Evolutionary conservation across 352 stramenopile genomes (phyloP).

Genomic region (Phytophthora hibernalis): DNA sequence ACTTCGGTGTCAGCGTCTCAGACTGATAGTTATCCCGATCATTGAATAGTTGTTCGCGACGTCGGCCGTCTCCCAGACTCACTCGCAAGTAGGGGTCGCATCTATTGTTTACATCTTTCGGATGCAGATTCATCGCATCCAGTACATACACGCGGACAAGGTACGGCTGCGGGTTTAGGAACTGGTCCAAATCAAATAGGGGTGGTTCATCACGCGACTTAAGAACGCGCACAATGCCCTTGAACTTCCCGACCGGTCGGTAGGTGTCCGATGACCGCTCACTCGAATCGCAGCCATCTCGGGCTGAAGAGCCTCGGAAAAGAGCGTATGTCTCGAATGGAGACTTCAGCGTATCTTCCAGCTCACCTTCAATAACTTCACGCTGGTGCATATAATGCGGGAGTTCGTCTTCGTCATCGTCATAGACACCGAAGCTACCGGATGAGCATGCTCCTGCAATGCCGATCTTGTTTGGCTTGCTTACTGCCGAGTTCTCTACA

Average conservation of each 20-base stretch:
- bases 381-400: slow-evolving; percentile 77
- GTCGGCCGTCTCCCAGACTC: slow-evolving; percentile 79
- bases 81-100: slow-evolving; percentile 89
- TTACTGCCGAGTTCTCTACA: slow-evolving; percentile 6
- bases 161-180: slow-evolving; percentile 82
- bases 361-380: slow-evolving; percentile 48
- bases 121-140: slow-evolving; percentile 79
- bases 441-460: slow-evolving; percentile 30
- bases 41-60: slow-evolving; percentile 73
- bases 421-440: slow-evolving; percentile 40
- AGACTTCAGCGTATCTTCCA: slow-evolving; percentile 76
- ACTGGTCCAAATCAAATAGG: slow-evolving; percentile 77
- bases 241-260: slow-evolving; percentile 85
- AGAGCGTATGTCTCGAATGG: slow-evolving; percentile 88
- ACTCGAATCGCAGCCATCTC: slow-evolving; percentile 41
- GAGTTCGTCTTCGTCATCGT: slow-evolving; percentile 68
- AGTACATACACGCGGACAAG: slow-evolving; percentile 90
- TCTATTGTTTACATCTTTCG: slow-evolving; percentile 85
- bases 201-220: slow-evolving; percentile 71
- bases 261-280: slow-evolving; percentile 44
- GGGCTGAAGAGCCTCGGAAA: slow-evolving; percentile 61
- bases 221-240: slow-evolving; percentile 88
- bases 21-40: slow-evolving; percentile 82
- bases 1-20: slow-evolving; percentile 83
- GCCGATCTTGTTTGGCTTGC: slow-evolving; percentile 12